These are phyloP conservation scores for Fraxinus greggii DNA, from an alignment of 305 asterid species.

Conservation along the genomic window DNA sequence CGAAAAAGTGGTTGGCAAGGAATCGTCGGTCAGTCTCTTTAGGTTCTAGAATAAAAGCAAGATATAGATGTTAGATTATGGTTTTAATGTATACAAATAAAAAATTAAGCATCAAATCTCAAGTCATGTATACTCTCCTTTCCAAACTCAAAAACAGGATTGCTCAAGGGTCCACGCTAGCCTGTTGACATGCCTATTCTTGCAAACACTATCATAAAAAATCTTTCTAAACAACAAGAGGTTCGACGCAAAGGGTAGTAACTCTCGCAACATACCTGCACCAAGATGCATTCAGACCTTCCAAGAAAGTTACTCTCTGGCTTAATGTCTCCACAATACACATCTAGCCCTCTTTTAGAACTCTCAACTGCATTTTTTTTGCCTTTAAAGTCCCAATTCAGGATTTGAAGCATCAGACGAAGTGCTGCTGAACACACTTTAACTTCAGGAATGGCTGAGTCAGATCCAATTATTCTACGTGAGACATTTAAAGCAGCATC, in stretches of 20 bases:
- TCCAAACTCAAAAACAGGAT: neutral
- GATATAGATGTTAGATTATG: neutral
- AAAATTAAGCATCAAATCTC: neutral
- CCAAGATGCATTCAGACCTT: conserved; percentile 69
- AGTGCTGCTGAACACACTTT: conserved; percentile 75
- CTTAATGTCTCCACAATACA: conserved; percentile 48
- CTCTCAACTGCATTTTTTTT: conserved; percentile 40
- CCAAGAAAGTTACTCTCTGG: conserved; percentile 46
- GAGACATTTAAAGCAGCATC: conserved; percentile 73
- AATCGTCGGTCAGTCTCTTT: neutral
- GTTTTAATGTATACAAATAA: neutral
- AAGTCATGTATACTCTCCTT: neutral
- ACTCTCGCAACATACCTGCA: conserved; percentile 58
- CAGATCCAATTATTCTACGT: conserved; percentile 56
- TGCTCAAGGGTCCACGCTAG: neutral
- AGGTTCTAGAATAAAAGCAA: neutral
- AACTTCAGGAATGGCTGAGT: conserved; percentile 70
- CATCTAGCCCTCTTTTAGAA: conserved; percentile 53
- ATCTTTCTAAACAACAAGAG: neutral
- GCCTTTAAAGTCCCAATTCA: conserved; percentile 86
- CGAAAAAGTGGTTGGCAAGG: neutral
- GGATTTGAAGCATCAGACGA: conserved; percentile 81
- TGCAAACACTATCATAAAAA: neutral
- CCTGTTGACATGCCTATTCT: neutral
- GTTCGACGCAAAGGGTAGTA: neutral